Conservation (phyloP, 2,329 filamentous ascomycete genomes). For the Botrytis paeoniae region DNA sequence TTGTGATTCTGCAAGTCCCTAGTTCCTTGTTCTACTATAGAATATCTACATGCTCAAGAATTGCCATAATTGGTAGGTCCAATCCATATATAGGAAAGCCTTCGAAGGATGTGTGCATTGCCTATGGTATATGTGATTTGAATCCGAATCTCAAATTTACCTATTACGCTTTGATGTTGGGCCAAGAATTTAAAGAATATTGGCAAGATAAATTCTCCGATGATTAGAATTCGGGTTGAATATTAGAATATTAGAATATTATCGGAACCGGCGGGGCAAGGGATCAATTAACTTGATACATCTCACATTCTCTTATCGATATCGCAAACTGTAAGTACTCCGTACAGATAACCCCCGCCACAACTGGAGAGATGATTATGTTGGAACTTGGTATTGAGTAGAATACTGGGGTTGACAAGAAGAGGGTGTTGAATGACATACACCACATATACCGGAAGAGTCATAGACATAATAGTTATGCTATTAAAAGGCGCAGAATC, state of each 20-base stretch:
- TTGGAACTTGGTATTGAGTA: not conserved
- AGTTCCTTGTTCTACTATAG: not conserved
- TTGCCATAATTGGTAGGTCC: not conserved
- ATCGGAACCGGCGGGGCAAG: slow-evolving; percentile 10
- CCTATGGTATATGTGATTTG: not conserved
- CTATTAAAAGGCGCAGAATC: not conserved
- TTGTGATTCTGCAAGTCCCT: not conserved
- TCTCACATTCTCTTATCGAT: not conserved
- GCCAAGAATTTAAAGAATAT: not conserved
- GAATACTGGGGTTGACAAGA: no score
- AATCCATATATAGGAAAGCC: not conserved
- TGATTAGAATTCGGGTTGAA: not conserved
- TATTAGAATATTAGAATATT: not conserved
- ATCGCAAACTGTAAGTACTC: not conserved
- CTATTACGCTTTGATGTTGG: not conserved
- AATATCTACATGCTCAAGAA: not conserved
- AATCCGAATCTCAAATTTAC: not conserved
- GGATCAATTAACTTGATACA: not conserved
- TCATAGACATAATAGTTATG: not conserved
- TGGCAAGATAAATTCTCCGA: not conserved
- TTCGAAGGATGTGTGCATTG: not conserved
- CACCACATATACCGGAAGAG: not conserved
- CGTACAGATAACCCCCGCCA: not conserved
- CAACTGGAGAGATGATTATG: not conserved
- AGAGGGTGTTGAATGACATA: not conserved